Percentiles rank a stretch among this genome's conserved stretches.
These are phyloP conservation scores for Aspergillus melleus DNA, from an alignment of 2,329 filamentous ascomycete species.

Conservation along the genomic window DNA sequence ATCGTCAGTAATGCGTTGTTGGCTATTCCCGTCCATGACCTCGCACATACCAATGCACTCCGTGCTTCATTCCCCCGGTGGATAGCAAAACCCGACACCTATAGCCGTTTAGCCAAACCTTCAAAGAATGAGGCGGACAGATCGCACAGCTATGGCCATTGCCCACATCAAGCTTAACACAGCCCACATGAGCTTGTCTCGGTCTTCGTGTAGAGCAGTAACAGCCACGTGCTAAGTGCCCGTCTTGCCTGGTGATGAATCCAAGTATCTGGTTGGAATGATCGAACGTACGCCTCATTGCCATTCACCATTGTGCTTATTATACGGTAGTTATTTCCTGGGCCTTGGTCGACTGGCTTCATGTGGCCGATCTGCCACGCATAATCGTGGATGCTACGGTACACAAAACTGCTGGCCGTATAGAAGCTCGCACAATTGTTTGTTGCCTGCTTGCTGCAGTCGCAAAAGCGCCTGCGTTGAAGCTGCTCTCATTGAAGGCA, in stretches of 20 bases:
- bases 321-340: not conserved
- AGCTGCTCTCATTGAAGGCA: not conserved
- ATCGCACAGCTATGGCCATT: not conserved
- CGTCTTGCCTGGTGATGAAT: not conserved
- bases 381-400: not conserved
- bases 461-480: not conserved
- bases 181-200: not conserved
- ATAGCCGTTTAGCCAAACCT: not conserved
- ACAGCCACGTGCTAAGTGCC: not conserved
- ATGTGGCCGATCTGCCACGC: not conserved
- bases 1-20: not conserved
- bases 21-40: not conserved
- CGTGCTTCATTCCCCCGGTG: not conserved
- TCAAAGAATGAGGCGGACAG: not conserved
- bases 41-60: not conserved
- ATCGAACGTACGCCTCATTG: not conserved
- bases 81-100: not conserved
- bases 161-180: not conserved
- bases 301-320: not conserved
- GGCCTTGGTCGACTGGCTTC: not conserved
- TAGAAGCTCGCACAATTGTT: not conserved
- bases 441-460: not conserved
- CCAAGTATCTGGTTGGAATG: not conserved
- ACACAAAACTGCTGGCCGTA: not conserved
- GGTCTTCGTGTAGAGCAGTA: not conserved